phyloP scores from a whole-genome alignment of 202 grass and related monocot species.

The Sporobolus alterniflorus region DNA sequence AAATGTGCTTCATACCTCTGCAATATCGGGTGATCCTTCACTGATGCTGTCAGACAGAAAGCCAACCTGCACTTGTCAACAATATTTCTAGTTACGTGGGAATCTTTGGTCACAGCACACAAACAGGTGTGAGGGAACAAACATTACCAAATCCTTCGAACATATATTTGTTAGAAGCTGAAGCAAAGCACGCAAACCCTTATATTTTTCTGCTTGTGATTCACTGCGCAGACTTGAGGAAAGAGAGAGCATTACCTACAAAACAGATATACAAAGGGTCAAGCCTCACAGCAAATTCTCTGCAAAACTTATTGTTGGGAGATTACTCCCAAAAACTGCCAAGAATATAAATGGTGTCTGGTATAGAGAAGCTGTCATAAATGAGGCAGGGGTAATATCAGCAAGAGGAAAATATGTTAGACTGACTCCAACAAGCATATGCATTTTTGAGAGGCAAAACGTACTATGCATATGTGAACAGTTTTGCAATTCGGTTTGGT shows the following conservation, averaged over 20 bases:
- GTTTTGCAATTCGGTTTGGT: too few relatives aligned
- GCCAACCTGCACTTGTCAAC: slow-evolving; percentile 74
- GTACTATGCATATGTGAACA: too few relatives aligned
- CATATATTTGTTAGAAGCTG: slow-evolving; percentile 98
- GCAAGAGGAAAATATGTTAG: slow-evolving; percentile 22
- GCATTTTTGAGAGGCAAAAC: too few relatives aligned
- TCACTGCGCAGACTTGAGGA: slow-evolving; percentile 87
- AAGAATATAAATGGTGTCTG: not conserved
- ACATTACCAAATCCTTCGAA: slow-evolving; percentile 92
- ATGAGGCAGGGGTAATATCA: not conserved
- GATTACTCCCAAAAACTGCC: slow-evolving; percentile 19
- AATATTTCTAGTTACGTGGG: slow-evolving; percentile 29
- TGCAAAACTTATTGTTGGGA: not conserved
- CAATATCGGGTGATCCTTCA: slow-evolving; percentile 82
- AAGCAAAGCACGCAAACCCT: slow-evolving; percentile 97
- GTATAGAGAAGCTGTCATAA: slow-evolving; percentile 10
- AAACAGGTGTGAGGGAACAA: slow-evolving; percentile 14
- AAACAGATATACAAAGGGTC: slow-evolving; percentile 30
- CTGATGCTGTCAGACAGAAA: slow-evolving; percentile 66
- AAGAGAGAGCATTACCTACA: slow-evolving; percentile 84
- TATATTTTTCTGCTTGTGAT: slow-evolving; percentile 95
- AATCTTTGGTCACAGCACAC: slow-evolving; percentile 22
- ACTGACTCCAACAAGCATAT: too few relatives aligned
- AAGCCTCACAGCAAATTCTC: slow-evolving; percentile 5
- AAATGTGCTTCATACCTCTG: slow-evolving; percentile 69